Percentiles rank a stretch among this genome's conserved stretches.
Conservation (phyloP, 495 filamentous ascomycete genomes). For the Neurospora cerealis region DNA sequence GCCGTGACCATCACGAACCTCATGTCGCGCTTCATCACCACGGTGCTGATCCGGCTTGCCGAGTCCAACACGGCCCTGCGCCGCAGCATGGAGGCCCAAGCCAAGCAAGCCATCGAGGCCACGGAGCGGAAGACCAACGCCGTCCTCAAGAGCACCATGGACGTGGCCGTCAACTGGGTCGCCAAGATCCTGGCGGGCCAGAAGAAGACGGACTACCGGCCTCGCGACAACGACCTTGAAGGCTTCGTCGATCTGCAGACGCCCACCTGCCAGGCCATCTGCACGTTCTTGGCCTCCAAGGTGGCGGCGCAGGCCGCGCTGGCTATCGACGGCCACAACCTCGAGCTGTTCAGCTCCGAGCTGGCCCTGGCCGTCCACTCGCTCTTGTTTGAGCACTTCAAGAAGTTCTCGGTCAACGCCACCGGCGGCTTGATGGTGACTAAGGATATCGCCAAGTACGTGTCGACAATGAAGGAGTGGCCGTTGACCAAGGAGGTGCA, state of each 20-base stretch:
- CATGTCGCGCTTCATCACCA: slow-evolving; percentile 82
- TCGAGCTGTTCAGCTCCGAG: slow-evolving; percentile 70
- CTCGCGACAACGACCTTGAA: slow-evolving; percentile 70
- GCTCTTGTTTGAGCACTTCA: slow-evolving; percentile 84
- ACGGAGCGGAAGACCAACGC: slow-evolving; percentile 84
- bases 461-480: slow-evolving; percentile 66
- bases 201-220: slow-evolving; percentile 87
- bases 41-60: slow-evolving; percentile 82
- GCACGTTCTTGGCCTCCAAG: slow-evolving; percentile 56
- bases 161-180: slow-evolving; percentile 72
- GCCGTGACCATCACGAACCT: slow-evolving; percentile 85
- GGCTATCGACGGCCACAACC: slow-evolving; percentile 68
- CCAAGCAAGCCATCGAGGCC: slow-evolving; percentile 56
- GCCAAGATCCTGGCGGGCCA: slow-evolving; percentile 64
- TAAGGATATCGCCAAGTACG: slow-evolving; percentile 90
- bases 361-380: slow-evolving; percentile 68
- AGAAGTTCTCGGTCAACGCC: slow-evolving; percentile 82
- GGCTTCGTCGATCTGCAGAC: slow-evolving; percentile 77
- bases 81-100: slow-evolving; percentile 81
- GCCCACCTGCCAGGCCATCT: slow-evolving; percentile 69
- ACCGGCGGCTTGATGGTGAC: slow-evolving; percentile 90
- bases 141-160: slow-evolving; percentile 78
- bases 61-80: slow-evolving; percentile 80
- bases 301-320: slow-evolving; percentile 49
- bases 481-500: slow-evolving; percentile 61